Base-by-base conservation (phyloP, 179 eudicot species). In the Camellia oleifera region DNA sequence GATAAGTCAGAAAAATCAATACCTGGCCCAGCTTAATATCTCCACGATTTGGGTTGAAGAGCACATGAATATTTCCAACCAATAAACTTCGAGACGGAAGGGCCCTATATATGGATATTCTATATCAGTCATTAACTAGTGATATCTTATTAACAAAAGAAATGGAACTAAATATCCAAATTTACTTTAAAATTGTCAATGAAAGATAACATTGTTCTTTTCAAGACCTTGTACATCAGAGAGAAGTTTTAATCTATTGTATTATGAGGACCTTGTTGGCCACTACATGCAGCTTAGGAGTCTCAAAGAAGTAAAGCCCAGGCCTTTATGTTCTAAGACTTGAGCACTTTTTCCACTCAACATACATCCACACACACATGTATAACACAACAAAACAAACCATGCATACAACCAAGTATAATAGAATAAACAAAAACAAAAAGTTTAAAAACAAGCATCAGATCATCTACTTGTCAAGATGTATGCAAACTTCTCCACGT, bases 1-100 rank as follows among this genome's bases (percentile, higher is more conserved):
- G 26, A 65, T 4, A 79, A 7, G 44, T 48, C 58, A 69, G 71
- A 40, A 64, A 12, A 58, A 66, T 40, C n/a, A 67, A 54, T 87
- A 95, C 98, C 97, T 95, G 98, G 44, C 98, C 98, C 42, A 95
- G 88, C 84, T 95, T 93, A 79, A 95, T 85, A 77, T 95, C 98
- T 76, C 98, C 98, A 50, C 98, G 97, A 72, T 85, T 93, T 68
- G 93, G 94, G 82, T 92, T 95, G 86, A 83, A 95, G 72, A 95
- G 97, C 65, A 92, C 92, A 72, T 95, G 98, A 81, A 90, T 92
- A 85, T 95, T 95, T 45, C 97, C 98, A 82, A 95, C 94, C 72
- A 95, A 72, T 56, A 95, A 72, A 58, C 80, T 86, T 79, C 89
- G 88, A 72, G 89, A 77, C 42, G 84, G 57, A 56, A 26, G 60